Evolutionary conservation across 768 basidiomycete genomes (phyloP).

Genomic region (Porphyrellus cyaneotinctus): DNA sequence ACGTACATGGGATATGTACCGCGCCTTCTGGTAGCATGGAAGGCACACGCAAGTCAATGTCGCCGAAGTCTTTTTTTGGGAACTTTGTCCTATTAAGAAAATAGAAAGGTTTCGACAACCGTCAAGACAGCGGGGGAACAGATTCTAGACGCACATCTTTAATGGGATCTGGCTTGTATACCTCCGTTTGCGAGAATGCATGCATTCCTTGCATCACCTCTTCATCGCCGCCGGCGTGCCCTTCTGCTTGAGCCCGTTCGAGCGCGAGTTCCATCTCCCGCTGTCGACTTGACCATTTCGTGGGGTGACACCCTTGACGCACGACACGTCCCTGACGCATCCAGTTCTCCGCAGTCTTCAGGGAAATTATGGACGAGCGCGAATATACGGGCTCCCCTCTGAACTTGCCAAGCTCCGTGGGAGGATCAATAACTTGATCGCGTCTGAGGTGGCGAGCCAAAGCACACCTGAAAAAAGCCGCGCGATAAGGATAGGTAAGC

Average conservation of each 20-base stretch:
- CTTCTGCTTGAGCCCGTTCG: slow-evolving; percentile 36
- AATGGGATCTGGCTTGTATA: slow-evolving; percentile 75
- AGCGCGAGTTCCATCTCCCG: slow-evolving; percentile 65
- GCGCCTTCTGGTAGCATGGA: slow-evolving; percentile 91
- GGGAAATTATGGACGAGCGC: slow-evolving; percentile 72
- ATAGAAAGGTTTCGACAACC: slow-evolving; percentile 5
- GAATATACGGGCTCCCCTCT: slow-evolving; percentile 90
- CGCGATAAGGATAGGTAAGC: slow-evolving; percentile 1
- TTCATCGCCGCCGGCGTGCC: slow-evolving; percentile 39
- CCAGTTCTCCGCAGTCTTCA: slow-evolving; percentile 95
- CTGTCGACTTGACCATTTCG: slow-evolving; percentile 83
- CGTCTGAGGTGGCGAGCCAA: slow-evolving; percentile 84
- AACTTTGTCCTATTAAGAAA: slow-evolving; percentile 67
- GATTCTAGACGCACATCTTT: slow-evolving; percentile 76
- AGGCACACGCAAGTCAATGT: slow-evolving; percentile 92
- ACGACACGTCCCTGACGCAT: slow-evolving; percentile 80
- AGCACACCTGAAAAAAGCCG: slow-evolving; percentile 54
- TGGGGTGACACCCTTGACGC: slow-evolving; percentile 69
- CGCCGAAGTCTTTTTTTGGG: slow-evolving; percentile 96
- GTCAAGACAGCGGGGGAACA: neutral
- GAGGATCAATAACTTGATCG: slow-evolving; percentile 80
- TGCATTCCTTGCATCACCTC: slow-evolving; percentile 87
- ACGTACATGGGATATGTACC: slow-evolving; percentile 87
- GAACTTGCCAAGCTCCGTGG: slow-evolving; percentile 84
- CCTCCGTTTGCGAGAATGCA: slow-evolving; percentile 77